Evolutionary conservation across 768 basidiomycete species (phyloP).

Genomic region (Amanita brunnescens): DNA sequence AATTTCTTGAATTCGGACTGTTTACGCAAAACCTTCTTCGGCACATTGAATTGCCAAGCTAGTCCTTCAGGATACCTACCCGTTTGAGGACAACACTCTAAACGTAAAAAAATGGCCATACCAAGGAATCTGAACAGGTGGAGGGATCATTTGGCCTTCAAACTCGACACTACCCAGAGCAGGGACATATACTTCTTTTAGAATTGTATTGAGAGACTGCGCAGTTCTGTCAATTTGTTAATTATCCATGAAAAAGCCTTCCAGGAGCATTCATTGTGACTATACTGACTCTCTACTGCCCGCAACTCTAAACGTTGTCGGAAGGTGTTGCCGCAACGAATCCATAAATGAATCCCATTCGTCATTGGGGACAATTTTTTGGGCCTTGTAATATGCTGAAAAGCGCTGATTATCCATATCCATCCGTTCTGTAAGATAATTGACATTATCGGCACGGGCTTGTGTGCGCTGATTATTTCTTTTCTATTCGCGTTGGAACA

Average conservation of each 20-base stretch:
- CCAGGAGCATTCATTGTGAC: not conserved
- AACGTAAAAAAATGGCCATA: conserved; percentile 22
- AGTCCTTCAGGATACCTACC: conserved; percentile 88
- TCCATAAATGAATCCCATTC: conserved; percentile 77
- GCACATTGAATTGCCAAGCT: conserved; percentile 93
- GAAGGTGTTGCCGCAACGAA: conserved; percentile 60
- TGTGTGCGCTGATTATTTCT: not conserved
- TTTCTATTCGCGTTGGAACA: not conserved
- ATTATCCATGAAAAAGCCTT: not conserved
- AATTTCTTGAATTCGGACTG: conserved; percentile 88
- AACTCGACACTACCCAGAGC: conserved; percentile 61
- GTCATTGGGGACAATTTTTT: conserved; percentile 63
- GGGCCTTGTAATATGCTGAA: conserved; percentile 61
- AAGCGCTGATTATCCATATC: conserved; percentile 64
- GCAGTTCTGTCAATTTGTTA: conserved; percentile 37
- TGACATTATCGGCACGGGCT: not conserved
- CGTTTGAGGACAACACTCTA: conserved; percentile 2
- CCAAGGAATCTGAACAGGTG: conserved; percentile 85
- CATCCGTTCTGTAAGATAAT: not conserved
- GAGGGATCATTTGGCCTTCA: conserved; percentile 65
- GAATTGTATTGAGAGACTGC: conserved; percentile 69
- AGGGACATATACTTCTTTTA: conserved; percentile 74
- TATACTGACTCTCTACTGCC: conserved; percentile 70
- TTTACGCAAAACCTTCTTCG: conserved; percentile 82
- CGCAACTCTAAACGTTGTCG: conserved; percentile 90